Evolutionary conservation across 768 basidiomycete species (phyloP), one percentile per base, ranked within the genome.

Genomic region (Amanita pallidorosea): DNA sequence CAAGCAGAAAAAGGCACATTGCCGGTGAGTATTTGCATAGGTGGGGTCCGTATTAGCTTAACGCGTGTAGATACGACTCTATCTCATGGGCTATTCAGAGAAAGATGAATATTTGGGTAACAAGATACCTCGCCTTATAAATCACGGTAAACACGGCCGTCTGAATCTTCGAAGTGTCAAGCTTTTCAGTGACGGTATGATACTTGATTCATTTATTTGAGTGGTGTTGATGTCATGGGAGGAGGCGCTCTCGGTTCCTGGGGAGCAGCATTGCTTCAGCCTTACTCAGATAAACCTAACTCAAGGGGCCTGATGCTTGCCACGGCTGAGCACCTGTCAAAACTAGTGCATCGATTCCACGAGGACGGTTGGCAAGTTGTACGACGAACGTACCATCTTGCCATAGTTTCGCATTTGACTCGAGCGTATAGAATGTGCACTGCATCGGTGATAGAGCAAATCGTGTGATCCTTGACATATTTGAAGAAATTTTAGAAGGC

Each of bases 371-470:
- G 88, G 81, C 88, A 92, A 68, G 84, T 91, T 50, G 92, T 94
- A 60, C 54, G 85, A 69, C 42, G 22, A 49, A 18, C 12, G 31
- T 23, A 44, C 45, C 18, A 41, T 48, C 47, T 6, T 47, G 44
- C 13, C 51, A 37, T 33, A 4, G 12, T 3, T 22, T 20, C 27
- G 15, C 11, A 18, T 23, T 20, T 35, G 23, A 40, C 44, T 41
- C 29, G 20, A 17, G n/a, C 18, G 33, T 13, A 15, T 47, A 96
- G 93, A 92, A 91, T 54, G 79, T 91, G 13, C 89, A 92, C 56
- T 87, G 85, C 52, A 91, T 90, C 8, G 89, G 89, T 2, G 95
- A 98, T 59, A 80, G 81, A 40, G 92, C 91, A 29, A 96, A 95
- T 60, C 74, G 83, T 29, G 70, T 85, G 27, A 78, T 91, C 1